phyloP scores from a whole-genome alignment of 2,329 filamentous ascomycete genomes.

The Neofusicoccum umdonicola region DNA sequence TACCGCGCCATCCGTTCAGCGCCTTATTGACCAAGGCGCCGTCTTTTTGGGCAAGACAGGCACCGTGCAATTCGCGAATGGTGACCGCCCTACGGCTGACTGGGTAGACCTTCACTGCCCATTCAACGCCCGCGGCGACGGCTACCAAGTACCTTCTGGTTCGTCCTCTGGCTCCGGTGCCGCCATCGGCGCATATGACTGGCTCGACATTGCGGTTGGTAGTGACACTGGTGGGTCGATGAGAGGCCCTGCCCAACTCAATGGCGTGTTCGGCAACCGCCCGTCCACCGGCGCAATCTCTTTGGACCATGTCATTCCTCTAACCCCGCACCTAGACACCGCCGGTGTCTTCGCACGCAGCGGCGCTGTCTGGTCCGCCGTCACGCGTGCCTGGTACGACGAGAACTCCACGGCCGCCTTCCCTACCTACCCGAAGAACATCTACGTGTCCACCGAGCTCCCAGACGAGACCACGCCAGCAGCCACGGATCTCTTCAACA shows the following conservation, averaged over 20 bases:
- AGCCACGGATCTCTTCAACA: neutral
- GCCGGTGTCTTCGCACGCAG: conserved; percentile 13
- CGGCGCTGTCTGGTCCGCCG: neutral
- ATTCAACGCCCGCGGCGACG: conserved; percentile 42
- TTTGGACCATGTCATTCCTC: neutral
- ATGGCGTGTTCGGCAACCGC: conserved; percentile 43
- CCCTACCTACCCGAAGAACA: neutral
- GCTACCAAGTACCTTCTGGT: conserved; percentile 27
- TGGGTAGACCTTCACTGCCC: conserved; percentile 23
- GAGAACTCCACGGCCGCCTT: neutral
- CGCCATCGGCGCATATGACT: conserved; percentile 43
- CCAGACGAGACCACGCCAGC: neutral
- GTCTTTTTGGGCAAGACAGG: neutral
- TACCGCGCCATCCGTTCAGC: neutral
- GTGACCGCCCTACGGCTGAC: no score
- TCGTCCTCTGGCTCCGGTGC: conserved; percentile 39
- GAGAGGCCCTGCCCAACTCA: conserved; percentile 43
- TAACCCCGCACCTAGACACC: neutral
- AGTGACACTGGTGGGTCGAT: conserved; percentile 49
- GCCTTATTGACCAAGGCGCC: neutral
- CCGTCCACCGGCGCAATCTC: neutral
- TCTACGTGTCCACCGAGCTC: neutral
- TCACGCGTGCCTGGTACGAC: neutral
- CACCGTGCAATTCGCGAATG: neutral
- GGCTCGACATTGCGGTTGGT: conserved; percentile 47